Percentiles rank a stretch among this genome's conserved stretches.
Conservation (phyloP, 176 grass and related monocot genomes). For the Ensete ventricosum region DNA sequence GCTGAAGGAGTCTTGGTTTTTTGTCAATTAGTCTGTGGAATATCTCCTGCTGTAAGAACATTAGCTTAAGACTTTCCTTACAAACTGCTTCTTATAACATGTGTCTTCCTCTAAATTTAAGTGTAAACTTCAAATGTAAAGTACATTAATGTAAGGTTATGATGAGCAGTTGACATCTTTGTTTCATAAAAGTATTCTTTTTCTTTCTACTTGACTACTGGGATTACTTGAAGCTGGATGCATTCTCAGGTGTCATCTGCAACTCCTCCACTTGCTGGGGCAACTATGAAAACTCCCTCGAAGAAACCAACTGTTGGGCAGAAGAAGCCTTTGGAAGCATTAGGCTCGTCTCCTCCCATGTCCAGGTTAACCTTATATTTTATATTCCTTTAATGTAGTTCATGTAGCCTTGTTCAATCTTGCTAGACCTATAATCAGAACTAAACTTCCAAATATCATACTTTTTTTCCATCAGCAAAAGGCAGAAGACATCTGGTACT, state of each 20-base stretch:
- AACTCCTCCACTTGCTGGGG: conserved; percentile 26
- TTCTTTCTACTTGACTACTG: conserved; percentile 13
- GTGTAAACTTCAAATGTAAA: background rate
- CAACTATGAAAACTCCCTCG: conserved; percentile 49
- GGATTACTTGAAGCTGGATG: background rate
- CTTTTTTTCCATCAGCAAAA: conserved; percentile 58
- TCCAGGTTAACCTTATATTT: conserved; percentile 46
- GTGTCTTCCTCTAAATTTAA: background rate
- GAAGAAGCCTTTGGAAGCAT: conserved; percentile 70
- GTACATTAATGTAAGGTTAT: background rate
- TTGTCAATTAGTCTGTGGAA: background rate
- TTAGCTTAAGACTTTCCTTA: background rate
- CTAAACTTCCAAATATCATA: conserved; percentile 11
- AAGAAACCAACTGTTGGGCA: conserved; percentile 83
- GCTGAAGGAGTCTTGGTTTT: background rate
- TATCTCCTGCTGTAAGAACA: background rate
- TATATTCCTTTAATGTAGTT: conserved; percentile 1
- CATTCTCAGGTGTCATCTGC: conserved; percentile 43
- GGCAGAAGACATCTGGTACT: conserved; percentile 67
- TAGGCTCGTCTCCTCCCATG: conserved; percentile 48
- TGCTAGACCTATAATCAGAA: background rate
- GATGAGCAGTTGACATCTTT: background rate
- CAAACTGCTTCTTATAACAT: background rate
- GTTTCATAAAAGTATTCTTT: background rate
- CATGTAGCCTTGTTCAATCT: conserved; percentile 5